Evolutionary conservation across 441 rosid genomes (phyloP).

Genomic region (Euphorbia corollata): DNA sequence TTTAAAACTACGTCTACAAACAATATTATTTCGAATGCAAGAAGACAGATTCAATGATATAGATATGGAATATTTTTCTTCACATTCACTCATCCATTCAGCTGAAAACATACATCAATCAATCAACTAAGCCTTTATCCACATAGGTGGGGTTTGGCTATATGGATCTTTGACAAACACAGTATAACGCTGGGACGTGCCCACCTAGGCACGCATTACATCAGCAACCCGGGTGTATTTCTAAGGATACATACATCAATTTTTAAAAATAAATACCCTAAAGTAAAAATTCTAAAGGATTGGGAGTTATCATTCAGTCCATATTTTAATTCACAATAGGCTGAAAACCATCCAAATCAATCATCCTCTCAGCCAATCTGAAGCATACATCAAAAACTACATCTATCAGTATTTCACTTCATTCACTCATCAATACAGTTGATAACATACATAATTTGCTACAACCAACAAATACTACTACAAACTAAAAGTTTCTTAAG

Average conservation of each 20-base stretch:
- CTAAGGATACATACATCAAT: neutral
- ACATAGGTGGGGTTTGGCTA: no score
- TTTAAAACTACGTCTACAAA: neutral
- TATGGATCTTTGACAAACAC: no score
- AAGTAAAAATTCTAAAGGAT: neutral
- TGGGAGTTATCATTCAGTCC: neutral
- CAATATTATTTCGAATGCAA: neutral
- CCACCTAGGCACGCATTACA: no score
- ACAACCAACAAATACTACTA: neutral
- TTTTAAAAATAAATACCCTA: neutral
- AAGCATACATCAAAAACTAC: neutral
- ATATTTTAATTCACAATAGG: neutral
- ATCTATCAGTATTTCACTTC: neutral
- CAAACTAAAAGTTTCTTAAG: neutral
- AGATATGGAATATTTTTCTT: neutral
- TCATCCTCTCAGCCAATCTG: neutral
- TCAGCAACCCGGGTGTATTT: no score
- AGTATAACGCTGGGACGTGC: no score
- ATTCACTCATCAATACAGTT: neutral
- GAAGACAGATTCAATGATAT: neutral
- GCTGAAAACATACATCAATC: neutral
- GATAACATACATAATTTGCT: neutral
- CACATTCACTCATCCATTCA: neutral
- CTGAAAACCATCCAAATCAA: neutral
- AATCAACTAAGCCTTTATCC: no score